Percentiles rank a stretch among this genome's conserved stretches.
Conservation (phyloP, 2,329 filamentous ascomycete species). For the Chaetomiaceae sp. region DNA sequence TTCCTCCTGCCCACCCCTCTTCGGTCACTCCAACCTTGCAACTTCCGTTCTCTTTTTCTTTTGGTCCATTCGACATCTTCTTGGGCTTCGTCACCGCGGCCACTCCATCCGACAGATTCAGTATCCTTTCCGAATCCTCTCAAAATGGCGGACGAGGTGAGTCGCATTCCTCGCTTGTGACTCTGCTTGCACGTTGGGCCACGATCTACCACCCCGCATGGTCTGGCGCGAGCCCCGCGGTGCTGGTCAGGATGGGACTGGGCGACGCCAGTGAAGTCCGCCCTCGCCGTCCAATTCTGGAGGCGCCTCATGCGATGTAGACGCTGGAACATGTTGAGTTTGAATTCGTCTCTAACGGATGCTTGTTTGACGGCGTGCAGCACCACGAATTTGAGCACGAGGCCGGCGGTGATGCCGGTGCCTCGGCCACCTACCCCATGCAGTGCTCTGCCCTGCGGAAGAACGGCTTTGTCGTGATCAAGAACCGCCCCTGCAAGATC, state of each 20-base stretch:
- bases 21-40: conserved; percentile 10
- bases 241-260: conserved; percentile 7
- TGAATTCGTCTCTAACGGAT: not conserved
- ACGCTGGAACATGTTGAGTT: not conserved
- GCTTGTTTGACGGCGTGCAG: conserved; percentile 32
- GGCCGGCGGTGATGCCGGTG: conserved; percentile 76
- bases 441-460: conserved; percentile 99
- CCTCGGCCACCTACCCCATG: conserved; percentile 91
- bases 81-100: conserved; percentile 26
- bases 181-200: conserved; percentile 24
- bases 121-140: conserved; percentile 34
- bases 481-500: conserved; percentile 99
- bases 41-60: conserved; percentile 14
- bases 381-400: conserved; percentile 68
- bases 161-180: conserved; percentile 15
- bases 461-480: conserved; percentile 98
- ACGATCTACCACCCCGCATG: conserved; percentile 42
- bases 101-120: conserved; percentile 26
- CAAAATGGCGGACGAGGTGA: conserved; percentile 48
- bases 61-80: conserved; percentile 22
- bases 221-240: conserved; percentile 24
- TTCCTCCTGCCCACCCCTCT: conserved; percentile 26
- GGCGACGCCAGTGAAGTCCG: conserved; percentile 6
- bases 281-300: not conserved
- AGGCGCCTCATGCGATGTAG: not conserved